Percentiles rank a stretch among this genome's conserved stretches.
Evolutionary conservation across 495 filamentous ascomycete species (phyloP).

Genomic region (Tuber melanosporum): DNA sequence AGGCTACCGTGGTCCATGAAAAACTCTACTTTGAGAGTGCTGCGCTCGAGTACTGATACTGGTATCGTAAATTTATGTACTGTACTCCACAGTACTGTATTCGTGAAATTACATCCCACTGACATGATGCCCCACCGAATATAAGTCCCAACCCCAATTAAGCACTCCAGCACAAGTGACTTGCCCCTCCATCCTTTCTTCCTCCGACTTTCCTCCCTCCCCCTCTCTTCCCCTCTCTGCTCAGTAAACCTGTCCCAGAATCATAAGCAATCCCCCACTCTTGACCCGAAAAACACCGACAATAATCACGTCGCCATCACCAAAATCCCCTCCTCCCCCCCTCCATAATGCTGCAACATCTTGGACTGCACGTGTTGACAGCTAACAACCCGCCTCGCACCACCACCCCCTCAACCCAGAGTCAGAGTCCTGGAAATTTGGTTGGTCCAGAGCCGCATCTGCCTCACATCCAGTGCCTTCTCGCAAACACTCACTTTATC

Average conservation of each 20-base stretch:
- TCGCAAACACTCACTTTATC: not conserved
- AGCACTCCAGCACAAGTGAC: not conserved
- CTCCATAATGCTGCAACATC: not conserved
- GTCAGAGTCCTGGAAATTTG: not conserved
- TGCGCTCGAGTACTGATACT: not conserved
- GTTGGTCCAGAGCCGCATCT: not conserved
- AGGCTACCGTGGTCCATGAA: not conserved
- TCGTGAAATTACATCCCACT: not conserved
- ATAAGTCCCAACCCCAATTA: not conserved
- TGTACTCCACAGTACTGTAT: not conserved
- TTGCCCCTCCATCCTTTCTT: too few relatives aligned
- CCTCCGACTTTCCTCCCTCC: too few relatives aligned
- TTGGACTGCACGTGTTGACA: not conserved
- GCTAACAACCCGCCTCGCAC: not conserved
- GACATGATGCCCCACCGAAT: not conserved
- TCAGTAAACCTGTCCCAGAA: not conserved
- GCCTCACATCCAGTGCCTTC: not conserved
- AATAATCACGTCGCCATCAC: not conserved
- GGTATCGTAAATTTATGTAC: too few relatives aligned
- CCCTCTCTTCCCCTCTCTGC: not conserved
- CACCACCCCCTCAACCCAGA: not conserved
- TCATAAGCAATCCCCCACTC: not conserved
- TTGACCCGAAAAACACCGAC: not conserved
- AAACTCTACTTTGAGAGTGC: not conserved
- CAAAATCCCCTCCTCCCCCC: not conserved